These are phyloP conservation scores for Anthostomella pinea DNA, from an alignment of 2,329 filamentous ascomycete species.

Conservation along the genomic window DNA sequence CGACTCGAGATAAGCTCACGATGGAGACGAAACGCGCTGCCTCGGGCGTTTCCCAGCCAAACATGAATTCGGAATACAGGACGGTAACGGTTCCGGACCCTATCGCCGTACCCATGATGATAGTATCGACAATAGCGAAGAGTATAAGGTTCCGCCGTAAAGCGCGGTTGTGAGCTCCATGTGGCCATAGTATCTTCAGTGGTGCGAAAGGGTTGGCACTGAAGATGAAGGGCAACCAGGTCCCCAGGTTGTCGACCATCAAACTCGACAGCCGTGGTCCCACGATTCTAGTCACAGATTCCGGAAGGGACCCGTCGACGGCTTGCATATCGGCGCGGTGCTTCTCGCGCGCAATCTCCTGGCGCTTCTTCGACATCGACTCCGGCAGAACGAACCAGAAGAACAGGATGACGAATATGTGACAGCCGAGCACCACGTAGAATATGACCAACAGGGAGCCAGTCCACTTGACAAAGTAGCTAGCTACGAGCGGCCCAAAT, in stretches of 20 bases:
- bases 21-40: constrained; percentile 77
- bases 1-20: constrained; percentile 73
- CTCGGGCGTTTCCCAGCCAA: constrained; percentile 79
- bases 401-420: constrained; percentile 70
- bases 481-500: constrained; percentile 77
- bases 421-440: constrained; percentile 72
- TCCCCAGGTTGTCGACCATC: constrained; percentile 20
- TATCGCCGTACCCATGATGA: constrained; percentile 78
- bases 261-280: constrained; percentile 20
- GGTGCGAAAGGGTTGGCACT: constrained; percentile 70
- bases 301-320: constrained; percentile 20
- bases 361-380: constrained; percentile 73
- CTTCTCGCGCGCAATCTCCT: constrained; percentile 67
- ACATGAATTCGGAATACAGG: constrained; percentile 77
- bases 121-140: constrained; percentile 75
- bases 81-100: constrained; percentile 78
- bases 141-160: constrained; percentile 80
- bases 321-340: constrained; percentile 47
- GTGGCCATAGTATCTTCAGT: constrained; percentile 74
- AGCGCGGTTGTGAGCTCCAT: constrained; percentile 57
- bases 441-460: constrained; percentile 79
- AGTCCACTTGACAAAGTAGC: constrained; percentile 73
- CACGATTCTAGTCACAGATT: constrained; percentile 12
- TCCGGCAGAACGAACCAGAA: constrained; percentile 75
- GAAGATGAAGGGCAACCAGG: constrained; percentile 35